phyloP scores from a whole-genome alignment of 23 red algal species.

The Cyanidioschyzon merolae region DNA sequence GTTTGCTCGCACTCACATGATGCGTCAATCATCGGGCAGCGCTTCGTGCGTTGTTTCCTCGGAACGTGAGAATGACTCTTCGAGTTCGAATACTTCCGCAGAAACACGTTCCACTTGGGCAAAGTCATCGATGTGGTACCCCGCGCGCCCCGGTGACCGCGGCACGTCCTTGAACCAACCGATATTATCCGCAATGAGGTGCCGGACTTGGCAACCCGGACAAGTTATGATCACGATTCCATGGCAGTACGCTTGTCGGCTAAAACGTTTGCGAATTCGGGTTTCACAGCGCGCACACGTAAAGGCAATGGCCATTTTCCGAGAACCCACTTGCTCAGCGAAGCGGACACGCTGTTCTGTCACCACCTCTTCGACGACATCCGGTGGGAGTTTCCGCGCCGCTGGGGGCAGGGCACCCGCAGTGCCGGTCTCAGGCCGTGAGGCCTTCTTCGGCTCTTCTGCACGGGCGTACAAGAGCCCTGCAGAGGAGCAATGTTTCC shows the following conservation, averaged over 20 bases:
- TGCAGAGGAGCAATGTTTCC: too few relatives aligned
- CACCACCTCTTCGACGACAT: not conserved
- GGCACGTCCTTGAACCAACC: conserved; percentile 50
- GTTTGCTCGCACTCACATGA: too few relatives aligned
- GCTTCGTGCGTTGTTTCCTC: too few relatives aligned
- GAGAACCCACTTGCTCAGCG: not conserved
- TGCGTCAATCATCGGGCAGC: too few relatives aligned
- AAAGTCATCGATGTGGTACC: conserved; percentile 9
- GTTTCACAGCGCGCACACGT: conserved; percentile 50
- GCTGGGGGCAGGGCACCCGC: not conserved
- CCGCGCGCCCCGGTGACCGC: conserved; percentile 25
- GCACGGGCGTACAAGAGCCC: too few relatives aligned
- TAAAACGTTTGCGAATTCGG: conserved; percentile 38
- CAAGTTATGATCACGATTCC: conserved; percentile 51
- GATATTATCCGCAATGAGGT: conserved; percentile 61
- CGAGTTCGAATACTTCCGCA: conserved; percentile 2
- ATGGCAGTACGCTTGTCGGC: conserved; percentile 28
- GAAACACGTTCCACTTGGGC: not conserved
- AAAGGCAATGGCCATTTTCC: conserved; percentile 30
- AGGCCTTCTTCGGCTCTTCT: not conserved
- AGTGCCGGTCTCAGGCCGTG: not conserved
- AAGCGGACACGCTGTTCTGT: conserved; percentile 9
- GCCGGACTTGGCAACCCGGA: conserved; percentile 39
- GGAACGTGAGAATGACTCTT: not conserved
- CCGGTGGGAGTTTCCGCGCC: not conserved